Evolutionary conservation across 805 yeast species (phyloP), one percentile per base, ranked within the genome.

Genomic region (Pichia thaimueangensis): DNA sequence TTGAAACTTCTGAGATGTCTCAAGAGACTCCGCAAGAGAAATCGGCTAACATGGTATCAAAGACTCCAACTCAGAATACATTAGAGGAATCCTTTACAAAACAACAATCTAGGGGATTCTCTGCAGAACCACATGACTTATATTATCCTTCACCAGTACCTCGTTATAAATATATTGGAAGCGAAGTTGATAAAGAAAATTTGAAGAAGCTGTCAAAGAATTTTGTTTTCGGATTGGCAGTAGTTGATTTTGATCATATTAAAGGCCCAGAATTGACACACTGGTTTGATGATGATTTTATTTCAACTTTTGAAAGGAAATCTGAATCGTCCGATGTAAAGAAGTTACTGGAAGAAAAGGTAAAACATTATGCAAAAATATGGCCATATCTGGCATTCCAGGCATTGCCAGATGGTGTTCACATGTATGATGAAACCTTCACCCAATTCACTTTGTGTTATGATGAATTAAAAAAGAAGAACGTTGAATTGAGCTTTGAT

Each of bases 211-310:
- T 39, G 4, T 47, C 45, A 13, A 23, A 29, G 3, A 45, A 43
- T 13, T 58, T 79, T 52, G 74, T 91, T 2, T 80, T 86, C 59
- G 96, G 96, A 11, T 75, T 89, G 3, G 82, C 95, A 50, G 74
- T 93, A 12, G 95, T 89, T 17, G 95, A 94, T 51, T 91, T 91
- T 69, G 95, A 91, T 58, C 97, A 93, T 56, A 60, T 66, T 23
- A 69, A 95, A 45, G 98, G 98, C 2, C 97, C 98, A 0, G 97
- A 93, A 59, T 78, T 93, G 20, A 97, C 91, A 61, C 88, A 86
- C 63, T 86, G 96, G 87, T 71, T 81, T 17, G 78, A 74, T 54
- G 63, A 64, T 33, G 51, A 48, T 29, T 15, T 41, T 17, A 24
- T 45, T 4, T 1, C 24, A 20, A 10, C 35, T 17, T 20, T 20